Base-by-base conservation (phyloP, 768 basidiomycete species). In the Daedalea quercina region DNA sequence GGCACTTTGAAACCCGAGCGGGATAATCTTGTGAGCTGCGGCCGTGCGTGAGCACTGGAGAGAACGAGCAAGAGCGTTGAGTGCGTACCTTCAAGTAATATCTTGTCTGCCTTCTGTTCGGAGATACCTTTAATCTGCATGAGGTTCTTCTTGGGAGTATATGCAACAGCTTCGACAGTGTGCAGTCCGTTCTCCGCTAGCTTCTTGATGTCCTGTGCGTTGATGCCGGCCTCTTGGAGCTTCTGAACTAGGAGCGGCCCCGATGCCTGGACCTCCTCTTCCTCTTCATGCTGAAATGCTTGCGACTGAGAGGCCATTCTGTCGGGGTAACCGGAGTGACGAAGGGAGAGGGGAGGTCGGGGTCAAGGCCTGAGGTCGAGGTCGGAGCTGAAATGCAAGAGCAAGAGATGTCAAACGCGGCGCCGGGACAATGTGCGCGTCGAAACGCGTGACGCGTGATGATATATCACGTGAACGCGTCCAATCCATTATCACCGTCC, bases 41-140 rank as follows among this genome's bases (percentile, higher is more conserved):
- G 7, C 12, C 15, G 8, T 6, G 19, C 37, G 17, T 40, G 13
- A 15, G 17, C 13, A 17, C 15, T 40, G n/a, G 13, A 47, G 31
- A 31, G 40, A 26, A 20, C 24, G 11, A 28, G 24, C 1, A 44
- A 26, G 4, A 4, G 33, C 20, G 44, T 3, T 23, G 66, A 33
- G 15, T 15, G 17, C 80, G 57, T 54, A 91, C 96, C 96, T 76
- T 95, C 93, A 13, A 76, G 71, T 24, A 98, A 69, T 53, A 99
- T 96, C 74, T 94, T 98, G 67, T 99, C 96, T 1, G 96, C 96
- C 66, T 98, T 99, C 57, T 85, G 79, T 60, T 99, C 96, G 23
- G 92, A 94, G 44, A 99, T 96, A 9, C 96, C 96, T 69, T 97
- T 98, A 61, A 98, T 94, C 3, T 82, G 79, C 53, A 90, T 79